Evolutionary conservation across 306 rosid genomes (phyloP).

Genomic region (Adenanthera pavonina): DNA sequence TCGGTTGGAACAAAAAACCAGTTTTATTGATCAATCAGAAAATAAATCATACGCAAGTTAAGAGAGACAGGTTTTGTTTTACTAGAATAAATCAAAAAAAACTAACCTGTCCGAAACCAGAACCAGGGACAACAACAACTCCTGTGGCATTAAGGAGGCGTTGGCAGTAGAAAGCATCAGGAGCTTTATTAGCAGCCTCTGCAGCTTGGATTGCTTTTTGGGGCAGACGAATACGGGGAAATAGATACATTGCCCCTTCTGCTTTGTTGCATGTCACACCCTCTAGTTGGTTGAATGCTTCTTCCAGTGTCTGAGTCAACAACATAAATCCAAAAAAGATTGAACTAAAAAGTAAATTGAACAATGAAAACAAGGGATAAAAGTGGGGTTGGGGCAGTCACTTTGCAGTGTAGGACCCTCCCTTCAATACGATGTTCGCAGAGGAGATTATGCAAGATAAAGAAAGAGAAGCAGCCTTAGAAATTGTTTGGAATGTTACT

Average conservation of each 20-base stretch:
- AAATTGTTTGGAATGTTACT: constrained; percentile 21
- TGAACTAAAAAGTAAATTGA: neutral
- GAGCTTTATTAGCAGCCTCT: constrained; percentile 52
- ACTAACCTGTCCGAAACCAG: constrained; percentile 74
- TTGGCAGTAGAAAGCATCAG: constrained; percentile 69
- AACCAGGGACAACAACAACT: constrained; percentile 74
- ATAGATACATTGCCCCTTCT: constrained; percentile 79
- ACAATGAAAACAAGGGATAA: neutral
- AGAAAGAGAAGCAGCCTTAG: neutral
- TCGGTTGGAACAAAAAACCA: neutral
- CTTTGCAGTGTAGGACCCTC: neutral
- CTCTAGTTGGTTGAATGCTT: constrained; percentile 61
- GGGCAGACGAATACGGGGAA: constrained; percentile 60
- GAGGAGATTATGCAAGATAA: neutral
- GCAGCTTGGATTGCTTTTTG: constrained; percentile 70
- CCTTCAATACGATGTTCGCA: neutral
- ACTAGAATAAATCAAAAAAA: neutral
- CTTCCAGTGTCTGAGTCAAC: constrained; percentile 57
- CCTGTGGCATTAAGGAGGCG: constrained; percentile 71
- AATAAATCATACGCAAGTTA: neutral
- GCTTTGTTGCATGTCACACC: constrained; percentile 74
- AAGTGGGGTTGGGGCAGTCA: neutral
- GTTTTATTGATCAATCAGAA: constrained; percentile 8
- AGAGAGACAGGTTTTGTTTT: neutral
- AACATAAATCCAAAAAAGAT: neutral